These are phyloP conservation scores for Hordeum pubiflorum DNA, from an alignment of 202 grass and related monocot species.

Conservation along the genomic window DNA sequence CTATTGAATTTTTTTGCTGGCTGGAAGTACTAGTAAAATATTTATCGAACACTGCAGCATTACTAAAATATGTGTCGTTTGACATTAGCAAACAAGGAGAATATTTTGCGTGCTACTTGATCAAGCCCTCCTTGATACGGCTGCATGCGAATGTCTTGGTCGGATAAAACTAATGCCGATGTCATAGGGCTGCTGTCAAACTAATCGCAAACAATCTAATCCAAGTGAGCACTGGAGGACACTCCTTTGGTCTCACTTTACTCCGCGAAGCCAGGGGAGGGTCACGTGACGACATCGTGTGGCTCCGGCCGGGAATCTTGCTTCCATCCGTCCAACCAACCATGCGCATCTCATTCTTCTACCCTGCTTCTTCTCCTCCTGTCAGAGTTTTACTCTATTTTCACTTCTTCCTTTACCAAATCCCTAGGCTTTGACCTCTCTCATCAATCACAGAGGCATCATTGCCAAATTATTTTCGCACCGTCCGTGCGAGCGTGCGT, in stretches of 20 bases:
- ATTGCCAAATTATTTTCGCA: conserved; percentile 57
- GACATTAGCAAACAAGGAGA: conserved; percentile 48
- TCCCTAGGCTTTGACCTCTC: conserved; percentile 60
- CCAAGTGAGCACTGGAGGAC: conserved; percentile 1
- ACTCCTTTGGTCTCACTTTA: conserved; percentile 42
- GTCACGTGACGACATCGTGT: conserved; percentile 67
- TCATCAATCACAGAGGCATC: conserved; percentile 46
- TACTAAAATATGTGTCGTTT: conserved; percentile 15
- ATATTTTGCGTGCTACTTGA: conserved; percentile 44
- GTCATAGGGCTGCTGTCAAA: not conserved
- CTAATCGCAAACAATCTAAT: not conserved
- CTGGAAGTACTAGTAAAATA: not conserved
- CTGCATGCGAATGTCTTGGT: conserved; percentile 44
- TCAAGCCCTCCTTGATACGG: conserved; percentile 21
- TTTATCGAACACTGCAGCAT: not conserved
- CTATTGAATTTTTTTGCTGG: not conserved
- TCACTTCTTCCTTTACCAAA: conserved; percentile 22
- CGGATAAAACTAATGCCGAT: conserved; percentile 39
- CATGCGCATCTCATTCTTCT: conserved; percentile 25
- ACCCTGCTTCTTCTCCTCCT: not conserved
- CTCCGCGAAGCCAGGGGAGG: conserved; percentile 47
- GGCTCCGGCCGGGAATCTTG: conserved; percentile 51
- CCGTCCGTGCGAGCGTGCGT: conserved; percentile 2
- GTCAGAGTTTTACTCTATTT: conserved; percentile 28
- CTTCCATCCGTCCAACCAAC: conserved; percentile 25